Base-by-base conservation (phyloP, 2,329 filamentous ascomycete genomes). In the Fusarium sp. region DNA sequence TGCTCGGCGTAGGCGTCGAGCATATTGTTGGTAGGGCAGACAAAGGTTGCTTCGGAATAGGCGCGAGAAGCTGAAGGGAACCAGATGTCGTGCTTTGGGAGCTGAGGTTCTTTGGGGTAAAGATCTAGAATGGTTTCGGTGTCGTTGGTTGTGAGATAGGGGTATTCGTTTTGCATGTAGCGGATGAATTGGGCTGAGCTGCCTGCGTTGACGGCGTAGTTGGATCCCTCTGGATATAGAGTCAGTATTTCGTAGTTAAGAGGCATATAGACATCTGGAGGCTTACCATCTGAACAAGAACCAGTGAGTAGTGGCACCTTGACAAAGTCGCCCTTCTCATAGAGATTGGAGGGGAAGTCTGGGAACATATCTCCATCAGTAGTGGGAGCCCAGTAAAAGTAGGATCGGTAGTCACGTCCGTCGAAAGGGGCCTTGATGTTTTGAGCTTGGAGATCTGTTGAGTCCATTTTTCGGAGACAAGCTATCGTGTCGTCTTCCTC, bases 371-470 rank as follows among this genome's bases (percentile, higher is more conserved):
- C 80, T 10, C 83, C 85, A 59, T 88, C 86, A 8, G 86, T 75
- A 51, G 82, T 84, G 0, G 86, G 86, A 5, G 83, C 81, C 83
- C 83, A 88, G 77, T 86, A 86, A 71, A 86, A 87, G 1, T 81
- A 75, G 1, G 85, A 80, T 3, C 68, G 59, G 11, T 66, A 72
- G 5, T 72, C 64, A 6, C 80, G 77, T 4, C 81, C 81, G 0
- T 81, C 79, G 38, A 85, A 86, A 3, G 81, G 73, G 3, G 76
- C 79, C 11, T 79, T 79, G 18, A 75, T 59, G 71, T 86, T 86
- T 59, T 78, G 79, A 14, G 68, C 66, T 73, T 86, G 84, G 6
- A 87, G 74, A 1, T 70, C 59, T n/a, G 66, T 57, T 1, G 73
- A 78, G 62, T 78, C 74, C 44, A 77, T 76, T 14, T 68, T 56